Percentiles rank a stretch among this genome's conserved stretches.
Evolutionary conservation across 176 grass and related monocot genomes (phyloP).

Genomic region (Calamus simplicifolius): DNA sequence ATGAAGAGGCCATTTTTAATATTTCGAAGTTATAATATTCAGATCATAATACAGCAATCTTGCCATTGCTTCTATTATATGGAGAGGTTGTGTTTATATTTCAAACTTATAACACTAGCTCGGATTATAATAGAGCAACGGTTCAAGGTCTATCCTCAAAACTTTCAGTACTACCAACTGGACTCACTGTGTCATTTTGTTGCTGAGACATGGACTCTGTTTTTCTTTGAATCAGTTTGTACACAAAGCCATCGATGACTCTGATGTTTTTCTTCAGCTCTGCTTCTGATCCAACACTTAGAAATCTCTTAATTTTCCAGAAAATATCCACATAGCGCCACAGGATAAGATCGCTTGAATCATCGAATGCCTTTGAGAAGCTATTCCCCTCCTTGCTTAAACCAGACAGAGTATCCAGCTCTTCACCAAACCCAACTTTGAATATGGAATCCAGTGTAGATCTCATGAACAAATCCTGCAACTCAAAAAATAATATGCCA

Average conservation of each 20-base stretch:
- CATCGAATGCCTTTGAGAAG: conserved; percentile 70
- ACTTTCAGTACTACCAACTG: too few relatives aligned
- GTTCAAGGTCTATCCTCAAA: too few relatives aligned
- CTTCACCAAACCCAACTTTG: conserved; percentile 51
- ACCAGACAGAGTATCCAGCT: conserved; percentile 30
- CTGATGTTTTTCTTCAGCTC: conserved; percentile 44
- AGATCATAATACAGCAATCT: too few relatives aligned
- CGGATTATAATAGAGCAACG: too few relatives aligned
- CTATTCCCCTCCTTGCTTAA: conserved; percentile 19
- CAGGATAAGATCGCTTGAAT: conserved; percentile 40
- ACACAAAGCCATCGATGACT: conserved; percentile 53
- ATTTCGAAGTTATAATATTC: too few relatives aligned
- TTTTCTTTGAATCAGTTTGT: conserved; percentile 25
- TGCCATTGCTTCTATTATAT: too few relatives aligned
- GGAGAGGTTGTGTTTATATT: too few relatives aligned
- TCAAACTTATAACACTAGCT: too few relatives aligned
- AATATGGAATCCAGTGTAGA: conserved; percentile 71
- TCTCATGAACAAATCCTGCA: conserved; percentile 55
- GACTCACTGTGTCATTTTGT: conserved; percentile 7
- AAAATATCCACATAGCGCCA: conserved; percentile 43
- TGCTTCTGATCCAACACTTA: conserved; percentile 53
- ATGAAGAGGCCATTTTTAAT: too few relatives aligned
- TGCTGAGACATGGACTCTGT: not conserved
- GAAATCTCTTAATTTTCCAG: conserved; percentile 57
- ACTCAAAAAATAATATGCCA: not conserved